Base-by-base conservation (phyloP, 306 rosid species). In the Citrullus mucosospermus region DNA sequence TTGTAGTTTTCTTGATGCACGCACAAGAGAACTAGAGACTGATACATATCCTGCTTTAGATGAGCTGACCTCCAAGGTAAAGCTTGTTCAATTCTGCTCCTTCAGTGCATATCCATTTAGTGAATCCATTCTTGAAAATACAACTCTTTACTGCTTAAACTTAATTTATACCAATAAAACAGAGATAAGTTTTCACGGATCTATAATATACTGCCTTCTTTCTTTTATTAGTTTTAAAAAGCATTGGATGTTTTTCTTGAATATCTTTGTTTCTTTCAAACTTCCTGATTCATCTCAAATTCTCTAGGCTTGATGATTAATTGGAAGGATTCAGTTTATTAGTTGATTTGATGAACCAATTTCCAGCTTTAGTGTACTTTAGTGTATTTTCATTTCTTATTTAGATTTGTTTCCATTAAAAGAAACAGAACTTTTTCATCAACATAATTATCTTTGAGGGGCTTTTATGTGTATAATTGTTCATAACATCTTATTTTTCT, bases 1-100 rank as follows among this genome's bases (percentile, higher is more conserved):
- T 86, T 94, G 97, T 83, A 94, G 98, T 82, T 91, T 85, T 83
- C 98, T 92, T 86, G 92, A 94, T 84, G 98, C 97, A 56, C 97
- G 97, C n/a, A 94, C 98, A 75, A 71, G 88, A 22, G 98, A 94
- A 78, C 79, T 94, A 80, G 97, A 94, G 95, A 88, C 91, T 82
- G 89, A 88, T 59, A 91, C 98, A 56, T 94, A 94, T 89, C 98
- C 96, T 70, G 98, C 98, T 81, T 82, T 94, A 68, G 96, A 94
- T 83, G 96, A 92, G 71, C 98, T 94, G 78, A 94, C 97, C 20
- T 90, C 95, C 75, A 94, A 89, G 97, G 98, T 92, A 78, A 44
- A 46, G 28, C 46, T 73, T 73, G 28, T 51, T 73, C 46, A 12
- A 44, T 70, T 43, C 55, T 44, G 32, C 56, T 43, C 17, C 75